Conservation (phyloP, 2,329 filamentous ascomycete genomes). For the Lithohypha guttulata region DNA sequence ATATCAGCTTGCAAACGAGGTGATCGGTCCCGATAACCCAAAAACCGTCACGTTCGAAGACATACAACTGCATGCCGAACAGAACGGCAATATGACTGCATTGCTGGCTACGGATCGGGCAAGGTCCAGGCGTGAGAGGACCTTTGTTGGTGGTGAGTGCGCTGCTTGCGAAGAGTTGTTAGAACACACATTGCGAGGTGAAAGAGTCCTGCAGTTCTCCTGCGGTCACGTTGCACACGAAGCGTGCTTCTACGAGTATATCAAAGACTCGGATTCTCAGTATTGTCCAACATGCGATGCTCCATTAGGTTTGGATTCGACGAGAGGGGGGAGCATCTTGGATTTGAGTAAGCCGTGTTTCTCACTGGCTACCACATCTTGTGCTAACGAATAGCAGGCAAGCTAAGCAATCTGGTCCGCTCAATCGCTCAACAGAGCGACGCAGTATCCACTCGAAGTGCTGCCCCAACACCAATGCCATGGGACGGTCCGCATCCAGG, state of each 20-base stretch:
- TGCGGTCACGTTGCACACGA: slow-evolving; percentile 97
- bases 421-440: slow-evolving; percentile 61
- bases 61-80: neutral
- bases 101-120: slow-evolving; percentile 66
- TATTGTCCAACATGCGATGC: slow-evolving; percentile 91
- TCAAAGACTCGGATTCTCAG: slow-evolving; percentile 85
- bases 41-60: neutral
- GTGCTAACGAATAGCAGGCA: slow-evolving; percentile 50
- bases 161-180: slow-evolving; percentile 93
- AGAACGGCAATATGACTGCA: slow-evolving; percentile 42
- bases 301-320: slow-evolving; percentile 82
- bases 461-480: slow-evolving; percentile 47
- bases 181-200: slow-evolving; percentile 87
- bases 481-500: slow-evolving; percentile 42
- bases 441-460: slow-evolving; percentile 39
- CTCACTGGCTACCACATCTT: slow-evolving; percentile 5
- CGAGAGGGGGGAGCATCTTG: slow-evolving; percentile 80
- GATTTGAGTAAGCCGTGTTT: slow-evolving; percentile 60
- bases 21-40: neutral
- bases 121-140: slow-evolving; percentile 75
- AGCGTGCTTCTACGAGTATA: slow-evolving; percentile 97
- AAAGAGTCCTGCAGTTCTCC: slow-evolving; percentile 89
- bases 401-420: slow-evolving; percentile 85
- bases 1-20: neutral
- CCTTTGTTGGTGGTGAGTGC: slow-evolving; percentile 89